Evolutionary conservation across 306 rosid genomes (phyloP).

Genomic region (Corylus heterophylla): DNA sequence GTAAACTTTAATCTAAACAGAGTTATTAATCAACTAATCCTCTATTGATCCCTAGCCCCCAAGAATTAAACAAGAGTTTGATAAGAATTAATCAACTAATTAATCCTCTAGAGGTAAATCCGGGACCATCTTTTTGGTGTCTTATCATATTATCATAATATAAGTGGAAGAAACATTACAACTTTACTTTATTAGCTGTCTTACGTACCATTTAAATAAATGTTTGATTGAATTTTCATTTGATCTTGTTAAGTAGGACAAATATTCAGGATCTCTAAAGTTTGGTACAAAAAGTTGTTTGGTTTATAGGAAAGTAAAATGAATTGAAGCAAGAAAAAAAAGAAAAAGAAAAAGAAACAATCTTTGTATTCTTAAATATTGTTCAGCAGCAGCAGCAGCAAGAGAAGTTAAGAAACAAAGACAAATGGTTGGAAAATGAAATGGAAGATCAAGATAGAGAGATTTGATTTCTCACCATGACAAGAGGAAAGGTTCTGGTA

Average conservation of each 20-base stretch:
- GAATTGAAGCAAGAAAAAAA: too few species aligned
- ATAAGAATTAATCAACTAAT: neutral
- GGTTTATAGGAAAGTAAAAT: neutral
- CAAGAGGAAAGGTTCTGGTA: slow-evolving; percentile 79
- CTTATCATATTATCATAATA: neutral
- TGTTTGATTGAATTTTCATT: neutral
- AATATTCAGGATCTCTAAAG: neutral
- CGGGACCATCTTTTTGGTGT: neutral
- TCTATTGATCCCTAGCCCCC: neutral
- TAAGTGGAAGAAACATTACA: neutral
- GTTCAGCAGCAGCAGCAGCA: neutral
- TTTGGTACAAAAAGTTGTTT: too few species aligned
- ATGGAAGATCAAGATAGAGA: neutral
- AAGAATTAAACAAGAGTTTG: too few species aligned
- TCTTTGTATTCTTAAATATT: neutral
- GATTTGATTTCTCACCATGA: slow-evolving; percentile 55
- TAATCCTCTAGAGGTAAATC: neutral
- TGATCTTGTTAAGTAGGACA: neutral
- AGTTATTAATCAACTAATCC: neutral
- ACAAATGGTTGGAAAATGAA: neutral
- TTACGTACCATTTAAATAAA: neutral
- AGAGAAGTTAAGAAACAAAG: neutral
- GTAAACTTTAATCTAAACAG: neutral
- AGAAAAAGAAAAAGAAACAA: neutral
- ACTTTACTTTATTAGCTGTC: neutral